Conservation (phyloP, 225 moss, liverwort and hornwort genomes). For the Neckera pumila region DNA sequence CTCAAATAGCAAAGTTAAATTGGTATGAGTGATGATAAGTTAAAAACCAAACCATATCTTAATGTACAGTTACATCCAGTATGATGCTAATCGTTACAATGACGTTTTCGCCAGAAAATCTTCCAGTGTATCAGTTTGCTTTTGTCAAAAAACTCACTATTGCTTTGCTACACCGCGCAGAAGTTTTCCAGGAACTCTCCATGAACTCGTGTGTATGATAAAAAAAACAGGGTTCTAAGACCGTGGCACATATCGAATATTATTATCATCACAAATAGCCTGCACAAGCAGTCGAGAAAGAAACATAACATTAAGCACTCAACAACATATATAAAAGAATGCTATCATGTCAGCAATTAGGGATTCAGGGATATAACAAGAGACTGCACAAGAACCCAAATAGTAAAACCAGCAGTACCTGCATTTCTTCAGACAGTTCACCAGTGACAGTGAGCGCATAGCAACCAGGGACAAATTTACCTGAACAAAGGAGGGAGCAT, state of each 20-base stretch:
- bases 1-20: neutral
- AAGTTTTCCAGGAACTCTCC: neutral
- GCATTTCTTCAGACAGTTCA: slow-evolving; percentile 91
- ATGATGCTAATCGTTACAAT: neutral
- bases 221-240: slow-evolving; percentile 5
- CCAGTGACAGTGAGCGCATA: slow-evolving; percentile 88
- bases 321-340: neutral
- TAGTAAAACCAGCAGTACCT: slow-evolving; percentile 29
- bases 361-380: neutral
- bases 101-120: neutral
- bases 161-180: neutral
- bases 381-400: neutral
- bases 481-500: slow-evolving; percentile 20
- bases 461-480: slow-evolving; percentile 88
- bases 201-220: neutral
- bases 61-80: slow-evolving; percentile 7
- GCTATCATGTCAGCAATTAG: neutral
- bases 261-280: slow-evolving; percentile 94
- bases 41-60: neutral
- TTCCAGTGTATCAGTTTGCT: neutral
- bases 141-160: neutral
- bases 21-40: neutral
- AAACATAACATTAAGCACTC: neutral
- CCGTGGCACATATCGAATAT: slow-evolving; percentile 78
- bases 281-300: slow-evolving; percentile 16